Conservation (phyloP, 139 green algal genomes). For the Closterium sp. region DNA sequence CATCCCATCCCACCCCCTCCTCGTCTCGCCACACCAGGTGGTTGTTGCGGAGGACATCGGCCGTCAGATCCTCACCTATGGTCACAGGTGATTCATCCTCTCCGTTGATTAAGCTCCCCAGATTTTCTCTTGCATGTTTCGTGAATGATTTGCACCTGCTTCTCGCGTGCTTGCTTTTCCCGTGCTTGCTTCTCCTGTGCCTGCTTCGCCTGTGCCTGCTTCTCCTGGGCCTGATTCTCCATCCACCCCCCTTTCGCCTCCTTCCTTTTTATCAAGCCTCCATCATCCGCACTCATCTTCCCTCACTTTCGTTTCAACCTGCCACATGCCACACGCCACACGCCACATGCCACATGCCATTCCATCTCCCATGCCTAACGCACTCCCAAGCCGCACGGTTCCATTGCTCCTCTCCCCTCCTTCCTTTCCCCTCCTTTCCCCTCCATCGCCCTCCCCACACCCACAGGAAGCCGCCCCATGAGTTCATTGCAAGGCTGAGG, state of each 20-base stretch:
- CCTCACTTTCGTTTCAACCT: too few relatives aligned
- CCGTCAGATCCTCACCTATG: constrained; percentile 92
- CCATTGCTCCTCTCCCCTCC: neutral
- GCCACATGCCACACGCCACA: neutral
- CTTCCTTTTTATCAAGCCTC: too few relatives aligned
- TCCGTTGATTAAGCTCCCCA: neutral
- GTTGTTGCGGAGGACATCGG: constrained; percentile 89
- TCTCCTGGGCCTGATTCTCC: too few relatives aligned
- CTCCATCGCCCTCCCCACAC: neutral
- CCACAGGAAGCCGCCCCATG: constrained; percentile 29
- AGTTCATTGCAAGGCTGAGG: constrained; percentile 29
- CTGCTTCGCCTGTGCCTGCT: too few relatives aligned
- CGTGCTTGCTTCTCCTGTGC: too few relatives aligned
- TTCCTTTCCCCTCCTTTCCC: neutral
- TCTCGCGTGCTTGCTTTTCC: neutral
- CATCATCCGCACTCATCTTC: too few relatives aligned
- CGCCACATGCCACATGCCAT: neutral
- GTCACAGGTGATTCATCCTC: constrained; percentile 50
- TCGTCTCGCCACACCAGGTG: constrained; percentile 17
- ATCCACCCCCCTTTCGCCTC: too few relatives aligned
- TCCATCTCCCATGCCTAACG: too few relatives aligned
- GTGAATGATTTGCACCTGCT: neutral
- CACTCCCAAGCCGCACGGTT: too few relatives aligned
- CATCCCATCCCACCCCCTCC: neutral
- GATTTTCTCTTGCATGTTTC: neutral